Evolutionary conservation across 2,329 filamentous ascomycete species (phyloP), one percentile per base, ranked within the genome.

Genomic region (Nemania sp.): DNA sequence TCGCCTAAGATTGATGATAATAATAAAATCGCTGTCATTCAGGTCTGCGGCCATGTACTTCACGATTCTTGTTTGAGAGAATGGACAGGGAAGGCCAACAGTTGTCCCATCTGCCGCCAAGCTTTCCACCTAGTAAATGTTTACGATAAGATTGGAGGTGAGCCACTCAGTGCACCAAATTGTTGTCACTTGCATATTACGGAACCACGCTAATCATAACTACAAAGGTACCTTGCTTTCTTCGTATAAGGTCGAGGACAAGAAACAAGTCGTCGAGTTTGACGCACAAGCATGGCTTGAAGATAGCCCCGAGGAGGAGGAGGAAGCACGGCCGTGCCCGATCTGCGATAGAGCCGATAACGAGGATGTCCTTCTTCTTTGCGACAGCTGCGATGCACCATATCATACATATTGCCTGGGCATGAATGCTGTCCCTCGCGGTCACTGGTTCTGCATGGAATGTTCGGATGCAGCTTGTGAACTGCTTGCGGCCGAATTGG

Each of bases 41-140:
- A 85, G 56, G 87, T 91, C 41, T 99, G 94, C 73, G 89, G 90
- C 54, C 95, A 99, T 77, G 83, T 92, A 64, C 80, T 99, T 64
- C 94, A 99, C 75, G 88, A 99, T 75, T 86, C 88, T 47, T 99
- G 94, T 73, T 81, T 99, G 63, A 88, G 89, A 65, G 90, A 91
- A 64, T 99, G 94, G 94, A 91, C 93, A 40, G 90, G 95, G 74
- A 89, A 95, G 72, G 93, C 94, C 60, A 99, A 97, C 74, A 97
- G 92, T 70, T 99, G 94, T 73, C 94, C 94, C 40, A 96, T 99
- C 72, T 99, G 94, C 75, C 89, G 94, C 63, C 89, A 90, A 66
- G 85, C 82, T 60, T 97, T 99, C 77, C 93, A 97, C 73, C 77
- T 88, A 65, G 92, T 99, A 62, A 86, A 94, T 70, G 86, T 99